phyloP scores from a whole-genome alignment of 169 alveolate species.

The Cryptosporidium xiaoi region DNA sequence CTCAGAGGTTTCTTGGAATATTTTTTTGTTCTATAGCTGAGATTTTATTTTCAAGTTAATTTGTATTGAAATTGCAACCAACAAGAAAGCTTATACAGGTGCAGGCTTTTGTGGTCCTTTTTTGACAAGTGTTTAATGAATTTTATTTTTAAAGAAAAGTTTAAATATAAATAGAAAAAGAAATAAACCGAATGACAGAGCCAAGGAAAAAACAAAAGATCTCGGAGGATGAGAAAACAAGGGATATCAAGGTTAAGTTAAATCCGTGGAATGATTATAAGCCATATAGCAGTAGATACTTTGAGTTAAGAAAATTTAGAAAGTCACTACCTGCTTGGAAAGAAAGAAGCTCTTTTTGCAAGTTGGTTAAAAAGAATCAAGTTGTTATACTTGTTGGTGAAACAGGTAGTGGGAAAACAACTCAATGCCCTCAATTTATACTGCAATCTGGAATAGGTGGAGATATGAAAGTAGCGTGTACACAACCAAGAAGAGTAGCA shows the following conservation, averaged over 20 bases:
- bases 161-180: too few species aligned
- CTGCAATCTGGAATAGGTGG: conserved; percentile 86
- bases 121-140: too few species aligned
- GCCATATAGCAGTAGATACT: conserved; percentile 80
- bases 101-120: too few species aligned
- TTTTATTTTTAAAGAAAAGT: too few species aligned
- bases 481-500: conserved; percentile 99
- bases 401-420: conserved; percentile 99
- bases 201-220: too few species aligned
- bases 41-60: too few species aligned
- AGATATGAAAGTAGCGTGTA: conserved; percentile 93
- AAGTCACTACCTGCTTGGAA: conserved; percentile 90
- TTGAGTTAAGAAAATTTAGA: conserved; percentile 82
- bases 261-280: conserved; percentile 51
- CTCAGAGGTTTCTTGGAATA: too few species aligned
- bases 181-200: too few species aligned
- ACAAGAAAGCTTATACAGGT: too few species aligned
- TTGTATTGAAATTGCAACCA: too few species aligned
- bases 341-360: conserved; percentile 85
- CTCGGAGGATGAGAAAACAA: too few species aligned
- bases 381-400: conserved; percentile 91
- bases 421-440: conserved; percentile 97
- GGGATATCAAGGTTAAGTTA: not conserved
- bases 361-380: conserved; percentile 83
- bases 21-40: too few species aligned